phyloP scores from a whole-genome alignment of 2,329 filamentous ascomycete species.

The Colletotrichum sp. region DNA sequence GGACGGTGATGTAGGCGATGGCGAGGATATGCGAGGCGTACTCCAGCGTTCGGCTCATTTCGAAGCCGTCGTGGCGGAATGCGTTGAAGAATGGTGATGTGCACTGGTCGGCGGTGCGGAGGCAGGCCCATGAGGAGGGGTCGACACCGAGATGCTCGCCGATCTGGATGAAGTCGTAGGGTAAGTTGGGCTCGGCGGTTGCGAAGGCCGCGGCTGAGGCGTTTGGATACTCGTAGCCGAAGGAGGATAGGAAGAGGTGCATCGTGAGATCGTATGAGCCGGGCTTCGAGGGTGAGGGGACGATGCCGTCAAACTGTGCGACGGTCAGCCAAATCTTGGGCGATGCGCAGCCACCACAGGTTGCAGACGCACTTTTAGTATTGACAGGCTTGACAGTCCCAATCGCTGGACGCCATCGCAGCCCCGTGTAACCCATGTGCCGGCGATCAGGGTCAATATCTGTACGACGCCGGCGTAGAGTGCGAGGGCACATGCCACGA shows the following conservation, averaged over 20 bases:
- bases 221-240: conserved; percentile 18
- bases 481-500: neutral
- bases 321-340: neutral
- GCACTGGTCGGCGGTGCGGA: neutral
- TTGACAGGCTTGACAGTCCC: neutral
- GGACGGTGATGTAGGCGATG: neutral
- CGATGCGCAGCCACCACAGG: too few relatives aligned
- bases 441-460: conserved; percentile 2
- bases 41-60: neutral
- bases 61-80: neutral
- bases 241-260: conserved; percentile 11
- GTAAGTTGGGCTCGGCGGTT: neutral
- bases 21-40: neutral
- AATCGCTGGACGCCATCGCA: neutral
- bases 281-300: neutral
- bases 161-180: conserved; percentile 5
- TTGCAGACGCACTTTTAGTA: neutral
- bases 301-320: conserved; percentile 15
- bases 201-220: neutral
- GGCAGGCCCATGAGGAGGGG: conserved; percentile 15
- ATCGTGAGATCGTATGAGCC: conserved; percentile 13
- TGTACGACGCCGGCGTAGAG: neutral
- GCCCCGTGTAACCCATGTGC: neutral
- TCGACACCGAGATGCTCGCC: neutral
- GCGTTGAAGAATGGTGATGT: conserved; percentile 8